Conservation (phyloP, 129 eudicot species). For the Oenanthe sinensis region DNA sequence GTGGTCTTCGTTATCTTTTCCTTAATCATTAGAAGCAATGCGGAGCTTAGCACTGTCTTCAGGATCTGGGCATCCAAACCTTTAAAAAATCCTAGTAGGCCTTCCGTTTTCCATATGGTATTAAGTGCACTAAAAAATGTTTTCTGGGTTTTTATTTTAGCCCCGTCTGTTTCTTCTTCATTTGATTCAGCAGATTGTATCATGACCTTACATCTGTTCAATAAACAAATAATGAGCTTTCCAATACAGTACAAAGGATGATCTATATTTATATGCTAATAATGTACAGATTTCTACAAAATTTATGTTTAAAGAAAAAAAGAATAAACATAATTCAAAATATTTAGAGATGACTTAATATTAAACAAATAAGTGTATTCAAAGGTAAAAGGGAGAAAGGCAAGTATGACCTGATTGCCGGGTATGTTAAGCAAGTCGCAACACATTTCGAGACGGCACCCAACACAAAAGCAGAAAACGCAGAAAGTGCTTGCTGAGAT, state of each 20-base stretch:
- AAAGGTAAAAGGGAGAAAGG: not conserved
- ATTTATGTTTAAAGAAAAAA: not conserved
- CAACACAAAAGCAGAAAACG: conserved; percentile 70
- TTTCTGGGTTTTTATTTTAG: conserved; percentile 39
- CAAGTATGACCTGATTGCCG: conserved; percentile 63
- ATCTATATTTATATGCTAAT: not conserved
- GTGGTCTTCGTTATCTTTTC: conserved; percentile 90
- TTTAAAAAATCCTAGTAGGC: conserved; percentile 71
- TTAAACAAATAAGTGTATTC: not conserved
- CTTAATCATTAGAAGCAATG: conserved; percentile 87
- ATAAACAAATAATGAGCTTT: not conserved
- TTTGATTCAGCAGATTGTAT: conserved; percentile 72
- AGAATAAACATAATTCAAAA: not conserved
- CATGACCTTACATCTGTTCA: conserved; percentile 77
- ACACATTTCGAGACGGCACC: conserved; percentile 89
- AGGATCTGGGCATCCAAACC: conserved; percentile 88
- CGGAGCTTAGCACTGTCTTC: conserved; percentile 87
- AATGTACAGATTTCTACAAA: not conserved
- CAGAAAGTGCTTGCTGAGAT: conserved; percentile 66
- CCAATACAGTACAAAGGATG: not conserved
- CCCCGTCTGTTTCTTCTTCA: conserved; percentile 37
- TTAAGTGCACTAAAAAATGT: conserved; percentile 45
- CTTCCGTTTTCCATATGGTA: conserved; percentile 83
- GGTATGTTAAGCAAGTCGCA: conserved; percentile 88
- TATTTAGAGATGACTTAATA: not conserved